A percentile compares a stretch with the other conserved stretches of the same genome.
Conservation (phyloP, 345 rosid species). For the Brassica cretica region DNA sequence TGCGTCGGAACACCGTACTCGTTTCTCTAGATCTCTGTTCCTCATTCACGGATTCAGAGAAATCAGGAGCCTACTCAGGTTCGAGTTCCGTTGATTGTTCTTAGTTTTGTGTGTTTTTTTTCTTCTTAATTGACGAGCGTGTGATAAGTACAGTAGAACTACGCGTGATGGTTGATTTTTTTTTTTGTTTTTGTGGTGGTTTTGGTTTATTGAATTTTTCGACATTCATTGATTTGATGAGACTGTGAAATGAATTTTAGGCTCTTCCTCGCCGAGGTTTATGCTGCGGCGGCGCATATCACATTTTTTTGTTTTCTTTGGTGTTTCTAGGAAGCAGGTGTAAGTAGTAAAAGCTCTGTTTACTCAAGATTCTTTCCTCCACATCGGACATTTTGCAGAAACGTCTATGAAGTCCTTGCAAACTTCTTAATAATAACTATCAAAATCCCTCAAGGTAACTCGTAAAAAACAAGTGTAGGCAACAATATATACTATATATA, state of each 20-base stretch:
- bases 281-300: conserved; percentile 7
- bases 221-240: conserved; percentile 8
- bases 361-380: conserved; percentile 38
- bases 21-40: neutral
- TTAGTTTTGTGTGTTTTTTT: neutral
- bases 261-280: neutral
- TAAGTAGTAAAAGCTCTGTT: conserved; percentile 30
- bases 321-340: conserved; percentile 19
- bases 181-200: neutral
- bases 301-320: conserved; percentile 4
- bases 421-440: neutral
- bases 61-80: conserved; percentile 16
- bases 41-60: neutral
- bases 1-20: neutral
- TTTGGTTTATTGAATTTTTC: neutral
- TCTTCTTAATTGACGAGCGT: neutral
- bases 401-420: conserved; percentile 23
- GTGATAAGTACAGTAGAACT: neutral
- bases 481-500: neutral
- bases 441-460: conserved; percentile 5
- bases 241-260: neutral
- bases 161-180: neutral
- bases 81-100: neutral
- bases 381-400: conserved; percentile 46
- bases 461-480: neutral